phyloP scores from a whole-genome alignment of 2,329 filamentous ascomycete species.

The Xylaria digitata region DNA sequence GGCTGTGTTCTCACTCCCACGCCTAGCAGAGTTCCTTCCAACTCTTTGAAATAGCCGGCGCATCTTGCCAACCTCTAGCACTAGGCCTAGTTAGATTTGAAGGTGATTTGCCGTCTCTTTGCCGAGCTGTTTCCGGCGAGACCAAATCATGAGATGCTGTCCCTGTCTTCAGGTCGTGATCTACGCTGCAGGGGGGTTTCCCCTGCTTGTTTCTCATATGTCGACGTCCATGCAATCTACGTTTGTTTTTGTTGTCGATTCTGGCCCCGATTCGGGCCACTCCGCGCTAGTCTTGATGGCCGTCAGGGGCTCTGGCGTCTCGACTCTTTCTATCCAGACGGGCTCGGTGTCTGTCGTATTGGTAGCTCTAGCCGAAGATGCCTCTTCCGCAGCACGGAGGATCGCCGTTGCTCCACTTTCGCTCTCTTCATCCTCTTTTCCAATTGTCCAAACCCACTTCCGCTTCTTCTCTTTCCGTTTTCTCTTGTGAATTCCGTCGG shows the following conservation, averaged over 20 bases:
- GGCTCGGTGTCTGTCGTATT: slow-evolving; percentile 27
- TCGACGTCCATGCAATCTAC: slow-evolving; percentile 55
- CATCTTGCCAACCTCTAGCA: slow-evolving; percentile 50
- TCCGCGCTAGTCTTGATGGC: slow-evolving; percentile 53
- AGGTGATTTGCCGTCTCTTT: slow-evolving; percentile 43
- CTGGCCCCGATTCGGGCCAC: slow-evolving; percentile 46
- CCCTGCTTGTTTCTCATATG: slow-evolving; percentile 62
- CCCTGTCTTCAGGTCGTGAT: slow-evolving; percentile 56
- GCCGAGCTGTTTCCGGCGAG: slow-evolving; percentile 14
- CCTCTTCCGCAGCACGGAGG: slow-evolving; percentile 51
- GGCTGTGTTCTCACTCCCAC: neutral
- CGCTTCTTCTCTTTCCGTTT: slow-evolving; percentile 70
- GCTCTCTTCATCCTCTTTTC: slow-evolving; percentile 59
- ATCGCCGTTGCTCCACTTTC: slow-evolving; percentile 58
- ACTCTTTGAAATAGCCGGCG: slow-evolving; percentile 49
- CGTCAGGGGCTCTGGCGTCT: slow-evolving; percentile 41
- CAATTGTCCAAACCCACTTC: slow-evolving; percentile 75
- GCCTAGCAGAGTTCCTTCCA: neutral
- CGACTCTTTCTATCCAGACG: slow-evolving; percentile 23
- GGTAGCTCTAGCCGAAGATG: slow-evolving; percentile 36
- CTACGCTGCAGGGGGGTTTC: slow-evolving; percentile 45
- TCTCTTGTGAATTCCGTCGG: slow-evolving; percentile 63
- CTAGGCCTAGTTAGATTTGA: slow-evolving; percentile 47
- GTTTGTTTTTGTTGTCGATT: slow-evolving; percentile 31
- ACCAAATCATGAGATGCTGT: slow-evolving; percentile 35